Conservation (phyloP, 208 protist species). For the Leishmania turanica region DNA sequence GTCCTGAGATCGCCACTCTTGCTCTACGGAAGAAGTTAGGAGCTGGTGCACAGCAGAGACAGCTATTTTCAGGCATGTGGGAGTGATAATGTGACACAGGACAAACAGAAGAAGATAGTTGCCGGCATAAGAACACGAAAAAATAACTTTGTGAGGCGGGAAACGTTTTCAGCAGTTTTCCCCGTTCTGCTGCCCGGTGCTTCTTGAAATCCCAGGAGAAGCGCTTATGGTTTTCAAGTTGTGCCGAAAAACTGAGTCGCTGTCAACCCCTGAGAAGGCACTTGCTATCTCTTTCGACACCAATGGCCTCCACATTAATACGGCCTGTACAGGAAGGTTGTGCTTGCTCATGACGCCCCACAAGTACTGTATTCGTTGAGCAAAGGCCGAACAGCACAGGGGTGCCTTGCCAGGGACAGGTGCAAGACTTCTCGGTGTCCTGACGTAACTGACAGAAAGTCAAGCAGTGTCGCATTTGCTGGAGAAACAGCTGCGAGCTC, state of each 20-base stretch:
- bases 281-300: background rate
- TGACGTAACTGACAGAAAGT: background rate
- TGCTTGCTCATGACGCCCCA: background rate
- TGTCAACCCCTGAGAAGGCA: background rate
- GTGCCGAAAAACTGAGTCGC: background rate
- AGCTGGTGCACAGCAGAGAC: too few relatives aligned
- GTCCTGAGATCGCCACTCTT: background rate
- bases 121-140: background rate
- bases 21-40: background rate
- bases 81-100: background rate
- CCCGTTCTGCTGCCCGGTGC: background rate
- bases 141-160: too few relatives aligned
- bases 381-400: background rate
- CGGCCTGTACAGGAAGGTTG: background rate
- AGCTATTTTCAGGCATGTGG: background rate
- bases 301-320: background rate
- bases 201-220: background rate
- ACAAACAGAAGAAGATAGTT: background rate
- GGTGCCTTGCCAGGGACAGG: background rate
- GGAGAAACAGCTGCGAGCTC: background rate
- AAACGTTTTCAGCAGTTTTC: background rate
- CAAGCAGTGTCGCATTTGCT: background rate
- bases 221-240: background rate
- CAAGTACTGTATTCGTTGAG: background rate
- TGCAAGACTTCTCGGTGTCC: background rate